Percentiles rank a stretch among this genome's conserved stretches.
Conservation (phyloP, 139 green algal species). For the Spirogloea muscicola region DNA sequence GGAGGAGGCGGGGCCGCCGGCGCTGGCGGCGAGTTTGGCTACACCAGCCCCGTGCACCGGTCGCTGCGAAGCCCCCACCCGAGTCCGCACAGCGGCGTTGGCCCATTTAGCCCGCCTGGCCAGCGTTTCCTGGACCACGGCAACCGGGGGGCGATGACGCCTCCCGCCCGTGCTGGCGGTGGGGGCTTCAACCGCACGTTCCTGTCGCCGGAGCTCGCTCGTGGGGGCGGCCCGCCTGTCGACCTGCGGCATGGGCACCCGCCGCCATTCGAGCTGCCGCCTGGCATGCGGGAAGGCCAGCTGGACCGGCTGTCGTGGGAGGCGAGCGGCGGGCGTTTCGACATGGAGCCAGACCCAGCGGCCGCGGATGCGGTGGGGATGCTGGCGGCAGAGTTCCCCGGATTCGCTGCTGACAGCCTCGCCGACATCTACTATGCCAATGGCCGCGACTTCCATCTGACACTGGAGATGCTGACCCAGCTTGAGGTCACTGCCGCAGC, state of each 20-base stretch:
- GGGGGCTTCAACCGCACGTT: too few species aligned
- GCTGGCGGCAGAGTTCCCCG: constrained; percentile 35
- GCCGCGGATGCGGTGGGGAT: constrained; percentile 17
- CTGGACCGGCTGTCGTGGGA: constrained; percentile 1
- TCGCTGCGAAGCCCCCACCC: too few species aligned
- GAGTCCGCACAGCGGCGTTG: too few species aligned
- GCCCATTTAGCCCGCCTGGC: too few species aligned
- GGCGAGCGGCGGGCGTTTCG: not conserved
- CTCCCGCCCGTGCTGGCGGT: too few species aligned
- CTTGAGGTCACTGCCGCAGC: constrained; percentile 19
- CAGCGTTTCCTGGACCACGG: too few species aligned
- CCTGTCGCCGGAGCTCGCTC: too few species aligned
- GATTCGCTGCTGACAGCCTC: constrained; percentile 33
- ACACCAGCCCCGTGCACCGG: too few species aligned
- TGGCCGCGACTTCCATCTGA: constrained; percentile 29
- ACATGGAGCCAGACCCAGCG: not conserved
- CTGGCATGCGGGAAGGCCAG: not conserved
- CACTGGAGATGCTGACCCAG: constrained; percentile 41
- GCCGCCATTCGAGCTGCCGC: constrained; percentile 24
- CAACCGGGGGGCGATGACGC: too few species aligned
- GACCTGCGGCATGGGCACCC: not conserved
- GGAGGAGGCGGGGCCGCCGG: too few species aligned
- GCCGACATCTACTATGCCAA: constrained; percentile 43
- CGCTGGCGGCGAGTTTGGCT: too few species aligned
- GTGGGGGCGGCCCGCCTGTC: too few species aligned